Evolutionary conservation across 1,284 basidiomycete species (phyloP), one percentile per base, ranked within the genome.

Genomic region (Cronartium quercuum): DNA sequence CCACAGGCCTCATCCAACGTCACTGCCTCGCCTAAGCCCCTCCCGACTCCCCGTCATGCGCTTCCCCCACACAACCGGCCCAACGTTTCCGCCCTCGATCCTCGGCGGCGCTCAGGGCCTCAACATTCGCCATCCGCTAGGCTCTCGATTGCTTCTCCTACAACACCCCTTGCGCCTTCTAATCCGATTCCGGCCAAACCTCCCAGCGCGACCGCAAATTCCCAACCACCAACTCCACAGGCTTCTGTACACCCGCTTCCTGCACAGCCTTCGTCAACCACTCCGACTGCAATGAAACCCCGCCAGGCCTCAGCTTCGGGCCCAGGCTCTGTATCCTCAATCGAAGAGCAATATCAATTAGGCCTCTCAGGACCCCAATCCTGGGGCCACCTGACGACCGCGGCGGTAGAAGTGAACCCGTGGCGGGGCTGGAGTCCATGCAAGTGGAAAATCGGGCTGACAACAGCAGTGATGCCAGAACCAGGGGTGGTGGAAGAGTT

Each of bases 361-460:
- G 68, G 68, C 1, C 44, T 71, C 2, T 42, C n/a, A 24, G 68
- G 68, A 15, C 68, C 68, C 24, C 68, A 71, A 51, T 21, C 61
- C 37, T 44, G 58, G 35, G 44, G 44, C 1, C 57, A 64, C 15
- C 35, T 71, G 42, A 37, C 61, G 2, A 35, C 61, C n/a, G 21
- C 68, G n/a, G 35, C 21, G n/a, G 24, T 64, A 35, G 68, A 71
- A 64, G 40, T 63, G 7, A 65, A 64, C 68, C 58, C 60, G 5
- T 71, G 68, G 68, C 60, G 42, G 13, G 68, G 68, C 10, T 71
- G 58, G 9, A 47, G 42, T 35, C 61, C 68, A n/a, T 71, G 61
- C 18, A 71, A 64, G 57, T 71, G 68, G 68, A 71, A 71, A 57
- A 47, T 71, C 6, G 42, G 61, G 18, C n/a, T 71, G 1, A 41